phyloP scores from a whole-genome alignment of 2,329 filamentous ascomycete species.

The Ophiostoma piceae region DNA sequence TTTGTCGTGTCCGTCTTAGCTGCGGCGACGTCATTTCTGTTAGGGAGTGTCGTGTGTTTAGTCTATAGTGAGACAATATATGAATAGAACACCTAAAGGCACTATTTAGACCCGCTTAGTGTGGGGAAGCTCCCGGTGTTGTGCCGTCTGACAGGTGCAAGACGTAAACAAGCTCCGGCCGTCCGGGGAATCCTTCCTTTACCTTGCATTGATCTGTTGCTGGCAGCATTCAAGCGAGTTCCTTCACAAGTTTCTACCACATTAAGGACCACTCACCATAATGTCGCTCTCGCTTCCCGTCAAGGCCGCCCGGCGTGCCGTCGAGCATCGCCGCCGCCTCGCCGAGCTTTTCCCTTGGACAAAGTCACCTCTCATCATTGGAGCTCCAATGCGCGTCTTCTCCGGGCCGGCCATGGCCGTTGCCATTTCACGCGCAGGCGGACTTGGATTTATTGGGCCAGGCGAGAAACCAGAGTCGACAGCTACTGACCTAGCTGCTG shows the following conservation, averaged over 20 bases:
- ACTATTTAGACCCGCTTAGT: background rate
- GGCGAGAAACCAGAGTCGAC: constrained; percentile 24
- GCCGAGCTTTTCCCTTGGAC: constrained; percentile 36
- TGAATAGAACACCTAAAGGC: background rate
- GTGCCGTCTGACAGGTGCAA: background rate
- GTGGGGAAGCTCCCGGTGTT: background rate
- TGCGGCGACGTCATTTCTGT: background rate
- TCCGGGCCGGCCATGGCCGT: constrained; percentile 38
- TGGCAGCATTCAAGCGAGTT: background rate
- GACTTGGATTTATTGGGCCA: constrained; percentile 35
- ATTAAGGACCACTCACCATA: background rate
- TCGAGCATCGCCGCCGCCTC: constrained; percentile 15
- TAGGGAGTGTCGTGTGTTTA: background rate
- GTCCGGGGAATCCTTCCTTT: background rate
- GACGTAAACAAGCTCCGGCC: background rate
- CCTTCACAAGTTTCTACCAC: background rate
- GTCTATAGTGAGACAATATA: background rate
- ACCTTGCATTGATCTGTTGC: background rate
- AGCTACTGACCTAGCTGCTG: constrained; percentile 15
- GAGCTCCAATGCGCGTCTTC: constrained; percentile 40
- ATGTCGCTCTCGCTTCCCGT: constrained; percentile 18
- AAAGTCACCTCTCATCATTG: constrained; percentile 37
- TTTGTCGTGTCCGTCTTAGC: background rate
- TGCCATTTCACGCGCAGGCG: constrained; percentile 39
- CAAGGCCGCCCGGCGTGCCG: constrained; percentile 20